A percentile compares a stretch with the other conserved stretches of the same genome.
Conservation (phyloP, 2,329 filamentous ascomycete genomes). For the Dactylonectria macrodidyma region DNA sequence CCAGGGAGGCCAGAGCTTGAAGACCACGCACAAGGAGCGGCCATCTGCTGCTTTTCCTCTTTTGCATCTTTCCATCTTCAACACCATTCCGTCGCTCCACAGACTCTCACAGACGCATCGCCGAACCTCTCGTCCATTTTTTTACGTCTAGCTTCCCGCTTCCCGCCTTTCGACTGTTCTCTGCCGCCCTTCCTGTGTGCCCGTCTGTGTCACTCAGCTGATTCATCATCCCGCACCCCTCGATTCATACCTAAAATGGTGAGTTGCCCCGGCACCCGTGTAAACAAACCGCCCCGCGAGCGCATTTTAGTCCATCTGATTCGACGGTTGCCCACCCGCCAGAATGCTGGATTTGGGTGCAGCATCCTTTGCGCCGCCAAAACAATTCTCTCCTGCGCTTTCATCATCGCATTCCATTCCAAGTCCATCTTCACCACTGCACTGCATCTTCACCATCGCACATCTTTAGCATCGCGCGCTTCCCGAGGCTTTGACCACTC, state of each 20-base stretch:
- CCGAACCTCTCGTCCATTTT: neutral
- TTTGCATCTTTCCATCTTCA: slow-evolving; percentile 40
- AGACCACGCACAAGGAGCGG: slow-evolving; percentile 43
- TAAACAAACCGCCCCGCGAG: slow-evolving; percentile 55
- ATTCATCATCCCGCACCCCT: slow-evolving; percentile 27
- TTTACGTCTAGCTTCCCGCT: slow-evolving; percentile 10
- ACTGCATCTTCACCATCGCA: slow-evolving; percentile 34
- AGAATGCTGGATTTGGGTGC: slow-evolving; percentile 43
- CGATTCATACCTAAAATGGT: slow-evolving; percentile 53
- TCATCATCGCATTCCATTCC: slow-evolving; percentile 25
- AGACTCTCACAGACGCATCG: neutral
- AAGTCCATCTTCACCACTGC: slow-evolving; percentile 25
- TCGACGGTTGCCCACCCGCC: slow-evolving; percentile 47
- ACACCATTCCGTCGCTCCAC: slow-evolving; percentile 36
- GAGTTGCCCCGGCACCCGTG: slow-evolving; percentile 55
- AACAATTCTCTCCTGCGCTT: slow-evolving; percentile 30
- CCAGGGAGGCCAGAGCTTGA: slow-evolving; percentile 44
- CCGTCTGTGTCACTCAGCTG: slow-evolving; percentile 29
- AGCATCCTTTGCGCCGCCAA: slow-evolving; percentile 34
- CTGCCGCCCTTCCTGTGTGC: slow-evolving; percentile 19
- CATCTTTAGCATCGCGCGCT: slow-evolving; percentile 28
- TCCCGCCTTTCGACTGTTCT: slow-evolving; percentile 7
- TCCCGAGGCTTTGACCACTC: slow-evolving; percentile 20
- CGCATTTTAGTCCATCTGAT: slow-evolving; percentile 48
- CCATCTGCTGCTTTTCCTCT: slow-evolving; percentile 41